Conservation (phyloP, 805 yeast genomes). For the Wickerhamiella nectarea region DNA sequence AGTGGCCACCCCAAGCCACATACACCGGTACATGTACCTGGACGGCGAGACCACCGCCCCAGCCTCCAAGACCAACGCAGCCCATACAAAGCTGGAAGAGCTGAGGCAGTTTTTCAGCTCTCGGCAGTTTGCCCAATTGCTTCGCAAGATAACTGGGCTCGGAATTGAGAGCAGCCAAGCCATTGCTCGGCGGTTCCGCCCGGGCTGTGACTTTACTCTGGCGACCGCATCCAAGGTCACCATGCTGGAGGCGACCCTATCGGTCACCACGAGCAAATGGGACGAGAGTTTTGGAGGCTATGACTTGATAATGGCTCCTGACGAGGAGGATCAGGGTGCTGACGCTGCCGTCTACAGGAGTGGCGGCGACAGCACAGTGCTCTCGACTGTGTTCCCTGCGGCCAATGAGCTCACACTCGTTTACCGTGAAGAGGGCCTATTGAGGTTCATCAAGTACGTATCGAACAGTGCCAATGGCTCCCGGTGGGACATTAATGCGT, state of each 20-base stretch:
- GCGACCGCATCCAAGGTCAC: constrained; percentile 53
- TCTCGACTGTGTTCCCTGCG: constrained; percentile 63
- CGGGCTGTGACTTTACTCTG: constrained; percentile 84
- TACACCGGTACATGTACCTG: constrained; percentile 71
- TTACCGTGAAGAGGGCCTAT: constrained; percentile 70
- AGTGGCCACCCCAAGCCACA: constrained; percentile 85
- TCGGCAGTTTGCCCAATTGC: constrained; percentile 53
- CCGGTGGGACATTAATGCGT: constrained; percentile 77
- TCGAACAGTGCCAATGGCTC: constrained; percentile 79
- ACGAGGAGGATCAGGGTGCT: constrained; percentile 30
- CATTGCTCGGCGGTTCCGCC: constrained; percentile 76
- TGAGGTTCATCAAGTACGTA: constrained; percentile 85
- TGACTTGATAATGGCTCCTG: constrained; percentile 63
- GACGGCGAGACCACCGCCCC: constrained; percentile 32
- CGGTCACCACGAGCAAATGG: constrained; percentile 83
- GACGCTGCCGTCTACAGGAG: constrained; percentile 77
- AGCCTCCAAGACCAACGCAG: constrained; percentile 12
- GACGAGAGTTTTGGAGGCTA: constrained; percentile 79
- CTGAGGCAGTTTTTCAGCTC: constrained; percentile 49
- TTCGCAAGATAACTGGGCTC: constrained; percentile 47
- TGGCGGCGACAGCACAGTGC: constrained; percentile 58
- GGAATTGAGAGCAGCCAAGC: constrained; percentile 49
- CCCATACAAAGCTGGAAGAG: constrained; percentile 32
- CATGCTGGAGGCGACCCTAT: constrained; percentile 64
- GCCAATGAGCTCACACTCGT: constrained; percentile 73